Evolutionary conservation across 2,329 filamentous ascomycete species (phyloP).

Genomic region (Rhynchosporium agropyri): DNA sequence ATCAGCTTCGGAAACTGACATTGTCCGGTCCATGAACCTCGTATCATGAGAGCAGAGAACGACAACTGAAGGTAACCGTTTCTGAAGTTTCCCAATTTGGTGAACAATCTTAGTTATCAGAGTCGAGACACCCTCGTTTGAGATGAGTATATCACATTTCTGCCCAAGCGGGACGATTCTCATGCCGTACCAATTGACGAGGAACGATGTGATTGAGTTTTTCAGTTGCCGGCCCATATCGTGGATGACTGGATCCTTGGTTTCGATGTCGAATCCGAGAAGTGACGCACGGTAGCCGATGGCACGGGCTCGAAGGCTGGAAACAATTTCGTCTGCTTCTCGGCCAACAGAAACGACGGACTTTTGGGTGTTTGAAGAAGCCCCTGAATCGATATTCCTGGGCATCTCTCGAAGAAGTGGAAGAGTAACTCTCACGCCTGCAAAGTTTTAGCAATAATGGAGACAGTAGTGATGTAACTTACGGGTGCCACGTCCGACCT

Average conservation of each 20-base stretch:
- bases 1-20: slow-evolving; percentile 21
- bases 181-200: slow-evolving; percentile 41
- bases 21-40: slow-evolving; percentile 30
- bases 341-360: slow-evolving; percentile 30
- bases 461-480: slow-evolving; percentile 39
- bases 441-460: slow-evolving; percentile 23
- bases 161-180: slow-evolving; percentile 36
- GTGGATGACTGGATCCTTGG: slow-evolving; percentile 32
- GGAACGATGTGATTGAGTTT: slow-evolving; percentile 36
- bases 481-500: slow-evolving; percentile 57
- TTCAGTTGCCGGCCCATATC: slow-evolving; percentile 34
- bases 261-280: slow-evolving; percentile 37
- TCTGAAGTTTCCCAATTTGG: slow-evolving; percentile 13
- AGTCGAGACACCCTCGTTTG: slow-evolving; percentile 34
- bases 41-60: slow-evolving; percentile 40
- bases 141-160: slow-evolving; percentile 36
- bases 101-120: slow-evolving; percentile 29
- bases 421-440: slow-evolving; percentile 41
- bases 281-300: slow-evolving; percentile 35
- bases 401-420: slow-evolving; percentile 40
- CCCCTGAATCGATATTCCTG: slow-evolving; percentile 27
- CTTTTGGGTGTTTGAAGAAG: slow-evolving; percentile 26
- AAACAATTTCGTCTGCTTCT: slow-evolving; percentile 36
- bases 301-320: slow-evolving; percentile 30
- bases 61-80: slow-evolving; percentile 33